phyloP scores from a whole-genome alignment of 805 yeast species.

The Ogataea parapolymorpha region DNA sequence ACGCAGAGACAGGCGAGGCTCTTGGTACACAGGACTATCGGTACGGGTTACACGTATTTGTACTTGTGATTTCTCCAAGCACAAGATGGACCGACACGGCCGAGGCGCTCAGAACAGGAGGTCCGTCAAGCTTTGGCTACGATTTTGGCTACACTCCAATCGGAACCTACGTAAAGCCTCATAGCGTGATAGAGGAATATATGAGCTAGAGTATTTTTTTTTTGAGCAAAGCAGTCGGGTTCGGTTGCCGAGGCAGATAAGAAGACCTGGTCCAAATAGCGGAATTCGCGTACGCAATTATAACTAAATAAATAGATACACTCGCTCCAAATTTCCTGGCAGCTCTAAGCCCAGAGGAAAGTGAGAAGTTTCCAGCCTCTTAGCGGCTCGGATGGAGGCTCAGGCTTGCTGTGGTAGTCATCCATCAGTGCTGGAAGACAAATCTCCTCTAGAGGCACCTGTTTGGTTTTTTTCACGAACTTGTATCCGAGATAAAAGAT shows the following conservation, averaged over 20 bases:
- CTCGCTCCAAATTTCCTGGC: neutral
- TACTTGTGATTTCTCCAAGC: slow-evolving; percentile 36
- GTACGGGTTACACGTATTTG: slow-evolving; percentile 40
- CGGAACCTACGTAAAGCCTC: slow-evolving; percentile 20
- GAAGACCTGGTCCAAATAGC: no score
- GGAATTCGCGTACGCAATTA: no score
- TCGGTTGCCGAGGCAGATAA: no score
- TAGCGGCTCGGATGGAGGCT: neutral
- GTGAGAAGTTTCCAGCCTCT: neutral
- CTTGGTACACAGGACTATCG: slow-evolving; percentile 44
- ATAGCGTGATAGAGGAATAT: slow-evolving; percentile 3
- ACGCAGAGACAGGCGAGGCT: slow-evolving; percentile 38
- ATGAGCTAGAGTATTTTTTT: slow-evolving; percentile 4
- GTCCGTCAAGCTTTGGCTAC: slow-evolving; percentile 33
- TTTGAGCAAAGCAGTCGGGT: neutral
- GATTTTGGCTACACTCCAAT: slow-evolving; percentile 35
- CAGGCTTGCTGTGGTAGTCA: neutral
- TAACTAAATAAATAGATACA: no score
- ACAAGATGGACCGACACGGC: slow-evolving; percentile 32
- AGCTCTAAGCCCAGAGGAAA: neutral
- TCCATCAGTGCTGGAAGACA: neutral
- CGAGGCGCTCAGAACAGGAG: slow-evolving; percentile 38
- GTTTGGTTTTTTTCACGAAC: slow-evolving; percentile 6
- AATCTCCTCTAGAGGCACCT: neutral
- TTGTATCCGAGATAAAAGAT: slow-evolving; percentile 35